Evolutionary conservation across 2,329 filamentous ascomycete genomes (phyloP), one percentile per base, ranked within the genome.

Genomic region (Verticillium klebahnii): DNA sequence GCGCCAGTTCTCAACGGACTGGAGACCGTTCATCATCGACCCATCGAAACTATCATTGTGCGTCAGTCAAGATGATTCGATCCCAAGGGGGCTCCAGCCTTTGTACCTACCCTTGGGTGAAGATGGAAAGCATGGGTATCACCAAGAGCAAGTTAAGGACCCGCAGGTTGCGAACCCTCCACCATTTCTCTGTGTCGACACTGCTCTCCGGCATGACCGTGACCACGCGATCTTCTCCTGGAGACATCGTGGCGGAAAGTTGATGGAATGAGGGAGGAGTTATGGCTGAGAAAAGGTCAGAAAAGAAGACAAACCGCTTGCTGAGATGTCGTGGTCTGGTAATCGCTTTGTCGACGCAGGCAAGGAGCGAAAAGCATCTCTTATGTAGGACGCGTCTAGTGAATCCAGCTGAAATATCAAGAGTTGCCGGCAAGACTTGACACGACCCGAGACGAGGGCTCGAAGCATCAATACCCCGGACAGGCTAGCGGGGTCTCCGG

Each of bases 1-100:
- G 59, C 74, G 71, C 78, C 78, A 80, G 63, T 74, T 69, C 0
- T 69, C 62, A 0, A 78, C 69, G 5, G 77, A 72, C 63, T 80
- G 78, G 0, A 80, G 69, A 9, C 77, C 78, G 63, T 81, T 81
- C 74, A 78, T 78, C 63, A 80, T 71, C 1, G 75, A 77, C 17
- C 71, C 73, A n/a, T 58, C 56, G 36, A 58, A 57, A 5, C 56
- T 39, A 29, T 29, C 29, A 29, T 29, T 29, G 29, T 6, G 29
- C 5, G 29, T 29, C 29, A 29, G 29, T 29, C 29, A 36, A 36
- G 7, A 36, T 3, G 14, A 36, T 36, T 36, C 34, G 34, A 11
- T 14, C 11, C 2, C 3, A 40, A 6, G 12, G 37, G 1, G 14
- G 55, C 3, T n/a, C 23, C 2, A 14, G 12, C 19, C 29, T 29